Conservation (phyloP, 2,329 filamentous ascomycete species). For the Teratosphaeriaceae sp. region DNA sequence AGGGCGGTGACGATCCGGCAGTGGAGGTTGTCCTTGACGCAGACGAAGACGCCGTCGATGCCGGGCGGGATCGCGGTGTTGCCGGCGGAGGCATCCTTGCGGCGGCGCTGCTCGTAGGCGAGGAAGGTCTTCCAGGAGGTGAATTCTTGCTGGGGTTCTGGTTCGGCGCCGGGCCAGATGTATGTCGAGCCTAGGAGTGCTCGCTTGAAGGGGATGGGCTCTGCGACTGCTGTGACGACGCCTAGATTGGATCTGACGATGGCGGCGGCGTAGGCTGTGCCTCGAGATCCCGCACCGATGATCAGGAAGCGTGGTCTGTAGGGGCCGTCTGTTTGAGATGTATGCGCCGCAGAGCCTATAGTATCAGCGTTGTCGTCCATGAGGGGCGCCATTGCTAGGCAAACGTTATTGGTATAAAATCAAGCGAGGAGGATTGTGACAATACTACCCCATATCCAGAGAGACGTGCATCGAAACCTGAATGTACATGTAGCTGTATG, state of each 20-base stretch:
- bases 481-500: no score
- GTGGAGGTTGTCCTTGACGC: constrained; percentile 84
- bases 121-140: constrained; percentile 68
- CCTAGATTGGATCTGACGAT: constrained; percentile 60
- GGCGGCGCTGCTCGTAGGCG: constrained; percentile 59
- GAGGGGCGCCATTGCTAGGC: constrained; percentile 5
- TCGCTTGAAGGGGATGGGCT: constrained; percentile 73
- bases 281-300: constrained; percentile 76
- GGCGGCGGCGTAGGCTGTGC: constrained; percentile 64
- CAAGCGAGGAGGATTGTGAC: no score
- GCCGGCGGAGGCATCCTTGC: constrained; percentile 47
- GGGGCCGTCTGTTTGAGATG: not conserved
- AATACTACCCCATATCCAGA: no score
- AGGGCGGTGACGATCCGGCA: constrained; percentile 70
- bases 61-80: constrained; percentile 30
- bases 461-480: no score
- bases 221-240: constrained; percentile 69
- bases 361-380: not conserved
- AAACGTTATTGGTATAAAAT: no score
- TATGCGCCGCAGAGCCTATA: not conserved
- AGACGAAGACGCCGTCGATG: constrained; percentile 57
- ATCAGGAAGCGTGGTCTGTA: constrained; percentile 56
- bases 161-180: constrained; percentile 41
- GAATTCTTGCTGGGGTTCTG: constrained; percentile 60
- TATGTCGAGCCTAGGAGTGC: constrained; percentile 61